These are phyloP conservation scores for Fusarium tanahbumbuense DNA, from an alignment of 2,329 filamentous ascomycete genomes.

Conservation along the genomic window DNA sequence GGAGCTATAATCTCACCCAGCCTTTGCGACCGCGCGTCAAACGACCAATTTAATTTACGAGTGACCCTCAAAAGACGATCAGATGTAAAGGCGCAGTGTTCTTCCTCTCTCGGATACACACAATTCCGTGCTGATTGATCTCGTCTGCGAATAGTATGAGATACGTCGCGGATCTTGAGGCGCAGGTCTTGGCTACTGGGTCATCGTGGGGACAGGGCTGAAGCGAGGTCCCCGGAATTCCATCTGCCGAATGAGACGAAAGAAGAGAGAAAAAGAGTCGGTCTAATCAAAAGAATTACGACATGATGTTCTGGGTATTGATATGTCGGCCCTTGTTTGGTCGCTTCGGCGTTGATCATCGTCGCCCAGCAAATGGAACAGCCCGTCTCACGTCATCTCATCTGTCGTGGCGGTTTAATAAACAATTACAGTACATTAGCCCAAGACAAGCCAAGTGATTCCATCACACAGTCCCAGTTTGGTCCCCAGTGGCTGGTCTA, in stretches of 20 bases:
- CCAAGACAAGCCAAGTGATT: conserved; percentile 1
- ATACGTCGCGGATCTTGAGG: not conserved
- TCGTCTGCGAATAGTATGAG: not conserved
- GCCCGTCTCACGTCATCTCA: conserved; percentile 44
- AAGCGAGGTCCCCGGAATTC: conserved; percentile 7
- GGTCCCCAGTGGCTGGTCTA: not conserved
- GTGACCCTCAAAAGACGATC: not conserved
- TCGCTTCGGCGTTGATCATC: conserved; percentile 2
- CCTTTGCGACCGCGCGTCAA: conserved; percentile 37
- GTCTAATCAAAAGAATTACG: conserved; percentile 6
- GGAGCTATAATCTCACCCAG: conserved; percentile 31
- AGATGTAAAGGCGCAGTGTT: conserved; percentile 11
- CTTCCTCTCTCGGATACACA: conserved; percentile 11
- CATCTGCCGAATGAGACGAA: not conserved
- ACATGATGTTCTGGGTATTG: not conserved
- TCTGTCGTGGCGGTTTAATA: conserved; percentile 29
- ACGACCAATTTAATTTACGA: not conserved
- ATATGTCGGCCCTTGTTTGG: conserved; percentile 5
- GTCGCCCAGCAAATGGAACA: conserved; percentile 24
- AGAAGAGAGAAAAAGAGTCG: not conserved
- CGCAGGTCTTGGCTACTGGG: not conserved
- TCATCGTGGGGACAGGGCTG: conserved; percentile 24
- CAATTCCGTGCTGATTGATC: conserved; percentile 4
- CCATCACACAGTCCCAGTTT: conserved; percentile 16
- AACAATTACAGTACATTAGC: not conserved